phyloP scores from a whole-genome alignment of 352 stramenopile genomes.

The Globisporangium cylindrosporum region DNA sequence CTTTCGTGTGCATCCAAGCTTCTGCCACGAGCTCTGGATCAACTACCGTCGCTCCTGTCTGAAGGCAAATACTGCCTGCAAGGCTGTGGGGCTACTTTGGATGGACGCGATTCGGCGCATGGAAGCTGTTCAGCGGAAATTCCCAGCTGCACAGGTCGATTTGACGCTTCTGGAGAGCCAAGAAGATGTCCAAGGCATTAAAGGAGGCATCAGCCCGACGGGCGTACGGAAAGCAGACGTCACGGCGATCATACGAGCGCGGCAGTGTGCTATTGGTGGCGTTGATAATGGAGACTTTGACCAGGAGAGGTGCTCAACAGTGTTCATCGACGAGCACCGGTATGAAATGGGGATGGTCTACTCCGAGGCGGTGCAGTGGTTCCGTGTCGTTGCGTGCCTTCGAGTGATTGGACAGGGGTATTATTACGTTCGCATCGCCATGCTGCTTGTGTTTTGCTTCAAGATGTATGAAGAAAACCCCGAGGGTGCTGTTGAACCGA shows the following conservation, averaged over 20 bases:
- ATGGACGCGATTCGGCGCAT: constrained; percentile 2
- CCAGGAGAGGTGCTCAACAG: background rate
- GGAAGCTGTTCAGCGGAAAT: background rate
- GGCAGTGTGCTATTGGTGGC: constrained; percentile 5
- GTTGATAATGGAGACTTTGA: background rate
- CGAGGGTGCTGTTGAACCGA: background rate
- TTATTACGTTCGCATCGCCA: constrained; percentile 13
- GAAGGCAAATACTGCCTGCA: background rate
- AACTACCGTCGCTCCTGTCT: constrained; percentile 9
- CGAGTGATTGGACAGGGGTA: constrained; percentile 20
- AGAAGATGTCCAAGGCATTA: constrained; percentile 10
- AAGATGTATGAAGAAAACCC: background rate
- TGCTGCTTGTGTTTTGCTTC: constrained; percentile 12
- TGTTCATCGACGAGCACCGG: constrained; percentile 22
- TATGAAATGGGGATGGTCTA: constrained; percentile 22
- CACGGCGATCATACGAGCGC: constrained; percentile 17
- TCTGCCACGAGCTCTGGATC: constrained; percentile 14
- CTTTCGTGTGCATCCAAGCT: constrained; percentile 5
- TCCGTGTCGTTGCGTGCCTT: constrained; percentile 23
- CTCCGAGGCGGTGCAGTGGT: constrained; percentile 22
- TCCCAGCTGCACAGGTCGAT: constrained; percentile 7
- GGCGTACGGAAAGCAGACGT: constrained; percentile 16
- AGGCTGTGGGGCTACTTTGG: constrained; percentile 5
- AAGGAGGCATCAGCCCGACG: constrained; percentile 14
- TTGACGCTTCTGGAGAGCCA: constrained; percentile 15